Base-by-base conservation (phyloP, 2,329 filamentous ascomycete genomes). In the Colletotrichum tofieldiae region DNA sequence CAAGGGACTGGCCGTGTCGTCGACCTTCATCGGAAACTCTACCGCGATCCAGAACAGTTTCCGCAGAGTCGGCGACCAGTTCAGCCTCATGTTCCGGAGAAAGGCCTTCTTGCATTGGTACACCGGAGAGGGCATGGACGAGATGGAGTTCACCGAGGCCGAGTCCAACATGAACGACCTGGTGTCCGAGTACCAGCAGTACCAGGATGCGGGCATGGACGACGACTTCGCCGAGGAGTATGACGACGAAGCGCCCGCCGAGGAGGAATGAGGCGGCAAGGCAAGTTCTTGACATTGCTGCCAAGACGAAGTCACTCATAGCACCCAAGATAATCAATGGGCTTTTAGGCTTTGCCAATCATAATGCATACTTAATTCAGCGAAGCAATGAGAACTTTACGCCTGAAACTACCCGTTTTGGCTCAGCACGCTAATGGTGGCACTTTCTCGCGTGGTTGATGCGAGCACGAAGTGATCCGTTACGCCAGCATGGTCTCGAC, bases 21-120 rank as follows among this genome's bases (percentile, higher is more conserved):
- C 96, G 56, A 99, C 96, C 82, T 99, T 99, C 80, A 94, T 99
- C 78, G 96, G 96, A 83, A 99, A 99, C 93, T 98, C 95, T 76
- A 99, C 96, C 79, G 97, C 96, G 76, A 98, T 99, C 87, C 96
- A 99, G 90, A 96, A 99, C 89, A 94, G 98, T 79, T 98, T 99
- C 94, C 98, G 98, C 93, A 95, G 96, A 91, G 89, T 99, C 79
- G 96, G 96, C 83, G 96, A 98, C 86, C 96, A 98, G 89, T 99
- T 99, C 92, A 95, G 93, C 87, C 95, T 95, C 85, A 99, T 99
- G 96, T 99, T 98, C 93, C 92, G 96, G 88, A 94, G 96, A 88
- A 99, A 98, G 94, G 96, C 96, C 92, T 99, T 99, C 94, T 94
- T 99, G 91, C 96, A 98, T 90, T 99, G 96, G 96, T 99, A 98